Evolutionary conservation across 768 basidiomycete species (phyloP), one percentile per base, ranked within the genome.

Genomic region (Tylopilus vinaceipallidus): DNA sequence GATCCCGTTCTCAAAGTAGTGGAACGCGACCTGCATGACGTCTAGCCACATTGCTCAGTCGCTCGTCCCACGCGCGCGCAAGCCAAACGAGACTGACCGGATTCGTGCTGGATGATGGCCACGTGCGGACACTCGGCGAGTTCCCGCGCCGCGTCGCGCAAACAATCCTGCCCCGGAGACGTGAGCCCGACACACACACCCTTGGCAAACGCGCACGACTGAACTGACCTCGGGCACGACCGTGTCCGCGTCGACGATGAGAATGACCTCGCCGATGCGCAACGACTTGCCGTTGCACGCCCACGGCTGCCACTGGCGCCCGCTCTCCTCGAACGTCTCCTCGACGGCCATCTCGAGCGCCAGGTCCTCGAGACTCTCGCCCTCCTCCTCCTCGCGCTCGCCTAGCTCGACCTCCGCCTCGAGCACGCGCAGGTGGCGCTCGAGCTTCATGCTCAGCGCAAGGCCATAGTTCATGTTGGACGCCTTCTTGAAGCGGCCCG

Each of bases 401-500:
- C 64, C 47, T 56, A 53, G 55, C 62, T 60, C 64, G 56, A 74
- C 61, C 72, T 76, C 48, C 46, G 67, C 69, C 9, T 74, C 72
- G 19, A 90, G 54, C 84, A 58, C 61, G 42, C 71, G 68, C 62
- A 78, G 65, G 44, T 70, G 56, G 19, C 54, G 57, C 44, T 67
- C 66, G 38, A 67, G 43, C 29, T 73, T 68, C 17, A 77, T 64
- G 1, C 72, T 74, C 3, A 79, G 56, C 16, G 66, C 71, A 17
- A 78, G 65, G 3, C 81, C 90, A 59, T 86, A 92, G 64, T 94
- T 95, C 86, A 94, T 86, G 67, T 95, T 95, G 27, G 83, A 85
- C 2, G 91, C 91, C 67, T 95, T 95, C 75, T 95, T 95, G 81
- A 95, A 95, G 13, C 91, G 79, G 14, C 92, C 91, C 0, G 86